Base-by-base conservation (phyloP, 495 filamentous ascomycete species). In the Lepidopterella palustris region DNA sequence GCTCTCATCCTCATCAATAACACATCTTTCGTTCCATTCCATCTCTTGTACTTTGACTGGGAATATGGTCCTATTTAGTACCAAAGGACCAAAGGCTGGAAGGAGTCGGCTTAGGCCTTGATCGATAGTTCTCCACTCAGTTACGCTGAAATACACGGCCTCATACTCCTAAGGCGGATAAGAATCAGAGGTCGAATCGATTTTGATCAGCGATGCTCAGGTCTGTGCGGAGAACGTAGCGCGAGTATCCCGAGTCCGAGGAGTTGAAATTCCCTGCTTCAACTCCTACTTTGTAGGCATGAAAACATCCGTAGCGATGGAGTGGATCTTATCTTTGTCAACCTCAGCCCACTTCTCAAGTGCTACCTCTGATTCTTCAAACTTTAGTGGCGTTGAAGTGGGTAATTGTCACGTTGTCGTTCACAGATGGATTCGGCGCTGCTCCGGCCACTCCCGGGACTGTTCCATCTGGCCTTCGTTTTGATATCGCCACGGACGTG, bases 61-160 rank as follows among this genome's bases (percentile, higher is more conserved):
- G 47, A 86, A 75, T n/a, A 76, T 79, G 0, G 80, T 80, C 23
- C 76, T 77, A 11, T 81, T 71, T 24, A 73, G 69, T 24, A 88
- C 77, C 20, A 79, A 74, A 0, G 85, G 86, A 31, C 76, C 76
- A 73, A 88, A 87, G 6, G 86, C 80, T 0, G 74, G 65, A 0
- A 85, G 84, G 3, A 88, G 76, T 0, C 78, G 78, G 58, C 79
- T 79, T 0, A 88, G 71, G 15, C 80, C 80, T 67, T 84, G 80
- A 60, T 88, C 81, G 59, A 88, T 88, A 3, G 86, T 88, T 29
- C 70, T 74, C 80, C 82, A 87, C 3, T 73, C 70, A 0, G 79
- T 79, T 0, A 84, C 82, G 5, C 65, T 63, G 67, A 88, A 88
- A 62, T 87, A 87, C 15, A 80, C 73, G 63, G 70, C 62, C 53